Percentiles rank a stretch among this genome's conserved stretches.
These are phyloP conservation scores for Ustilago shanxiensis DNA, from an alignment of 1,284 basidiomycete genomes.

Conservation along the genomic window DNA sequence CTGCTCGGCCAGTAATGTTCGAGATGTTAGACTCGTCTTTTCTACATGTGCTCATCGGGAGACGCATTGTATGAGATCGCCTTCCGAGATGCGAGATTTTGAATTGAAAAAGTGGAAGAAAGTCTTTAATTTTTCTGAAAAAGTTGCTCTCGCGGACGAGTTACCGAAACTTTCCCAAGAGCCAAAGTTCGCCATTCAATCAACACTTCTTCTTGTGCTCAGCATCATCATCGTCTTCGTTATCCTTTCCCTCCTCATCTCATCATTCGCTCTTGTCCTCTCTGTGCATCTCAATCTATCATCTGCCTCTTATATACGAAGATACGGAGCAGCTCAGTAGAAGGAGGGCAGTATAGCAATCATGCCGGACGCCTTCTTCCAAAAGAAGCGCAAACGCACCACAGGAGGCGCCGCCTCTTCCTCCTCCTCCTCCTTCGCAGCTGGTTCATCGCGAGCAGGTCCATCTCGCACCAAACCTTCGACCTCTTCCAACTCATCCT, in stretches of 20 bases:
- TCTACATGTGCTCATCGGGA: conserved; percentile 13
- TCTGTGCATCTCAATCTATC: background rate
- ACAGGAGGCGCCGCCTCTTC: conserved; percentile 15
- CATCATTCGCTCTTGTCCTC: too few relatives aligned
- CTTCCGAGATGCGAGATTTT: conserved; percentile 36
- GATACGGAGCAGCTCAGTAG: background rate
- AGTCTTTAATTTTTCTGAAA: background rate
- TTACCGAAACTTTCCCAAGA: background rate
- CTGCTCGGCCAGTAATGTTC: background rate
- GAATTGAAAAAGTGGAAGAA: conserved; percentile 14
- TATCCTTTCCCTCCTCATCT: too few relatives aligned
- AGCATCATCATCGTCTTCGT: background rate
- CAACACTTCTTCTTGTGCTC: conserved; percentile 3
- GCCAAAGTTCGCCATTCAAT: background rate
- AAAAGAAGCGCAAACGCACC: conserved; percentile 69
- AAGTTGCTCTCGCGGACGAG: conserved; percentile 2
- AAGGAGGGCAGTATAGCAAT: background rate
- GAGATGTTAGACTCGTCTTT: background rate
- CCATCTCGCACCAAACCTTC: conserved; percentile 28
- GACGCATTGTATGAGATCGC: background rate
- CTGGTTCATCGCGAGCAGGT: conserved; percentile 18
- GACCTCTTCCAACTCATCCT: conserved; percentile 6
- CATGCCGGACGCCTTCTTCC: conserved; percentile 70
- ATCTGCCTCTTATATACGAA: background rate
- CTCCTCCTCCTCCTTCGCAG: conserved; percentile 13